These are phyloP conservation scores for Iberis amara DNA, from an alignment of 441 rosid species.

Conservation along the genomic window DNA sequence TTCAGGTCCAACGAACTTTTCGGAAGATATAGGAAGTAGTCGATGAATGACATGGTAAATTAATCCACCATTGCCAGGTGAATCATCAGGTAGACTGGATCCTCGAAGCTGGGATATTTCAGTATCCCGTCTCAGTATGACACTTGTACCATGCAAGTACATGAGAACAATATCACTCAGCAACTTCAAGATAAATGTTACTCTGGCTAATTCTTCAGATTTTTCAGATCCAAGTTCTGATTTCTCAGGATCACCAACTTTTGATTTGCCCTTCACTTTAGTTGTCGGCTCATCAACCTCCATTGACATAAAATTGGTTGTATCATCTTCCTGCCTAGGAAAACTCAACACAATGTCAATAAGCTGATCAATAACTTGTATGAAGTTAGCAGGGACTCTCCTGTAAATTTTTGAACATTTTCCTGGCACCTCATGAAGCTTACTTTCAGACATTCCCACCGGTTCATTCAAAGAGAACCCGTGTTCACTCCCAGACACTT, in stretches of 20 bases:
- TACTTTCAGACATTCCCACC: constrained; percentile 63
- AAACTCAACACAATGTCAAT: constrained; percentile 80
- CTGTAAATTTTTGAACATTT: constrained; percentile 82
- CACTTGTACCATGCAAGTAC: constrained; percentile 86
- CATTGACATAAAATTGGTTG: constrained; percentile 45
- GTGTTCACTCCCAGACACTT: constrained; percentile 51
- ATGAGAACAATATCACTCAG: constrained; percentile 84
- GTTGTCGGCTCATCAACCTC: constrained; percentile 79
- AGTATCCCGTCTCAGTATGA: constrained; percentile 76
- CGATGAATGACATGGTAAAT: constrained; percentile 79
- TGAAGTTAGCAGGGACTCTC: constrained; percentile 70
- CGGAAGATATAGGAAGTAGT: constrained; percentile 65
- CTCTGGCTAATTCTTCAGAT: constrained; percentile 87
- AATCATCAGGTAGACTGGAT: constrained; percentile 50
- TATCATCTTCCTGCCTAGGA: constrained; percentile 56
- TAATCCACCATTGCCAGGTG: constrained; percentile 55
- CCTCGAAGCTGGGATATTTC: constrained; percentile 73
- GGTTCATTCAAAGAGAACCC: constrained; percentile 56
- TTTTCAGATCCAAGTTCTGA: constrained; percentile 63
- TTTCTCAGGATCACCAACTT: constrained; percentile 68
- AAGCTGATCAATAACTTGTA: constrained; percentile 92
- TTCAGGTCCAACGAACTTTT: constrained; percentile 72
- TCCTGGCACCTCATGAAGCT: constrained; percentile 68
- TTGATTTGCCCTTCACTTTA: constrained; percentile 87
- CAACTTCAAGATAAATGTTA: constrained; percentile 82